Percentiles rank a stretch among this genome's conserved stretches.
These are phyloP conservation scores for Candida jianshihensis DNA, from an alignment of 805 yeast species.

Conservation along the genomic window DNA sequence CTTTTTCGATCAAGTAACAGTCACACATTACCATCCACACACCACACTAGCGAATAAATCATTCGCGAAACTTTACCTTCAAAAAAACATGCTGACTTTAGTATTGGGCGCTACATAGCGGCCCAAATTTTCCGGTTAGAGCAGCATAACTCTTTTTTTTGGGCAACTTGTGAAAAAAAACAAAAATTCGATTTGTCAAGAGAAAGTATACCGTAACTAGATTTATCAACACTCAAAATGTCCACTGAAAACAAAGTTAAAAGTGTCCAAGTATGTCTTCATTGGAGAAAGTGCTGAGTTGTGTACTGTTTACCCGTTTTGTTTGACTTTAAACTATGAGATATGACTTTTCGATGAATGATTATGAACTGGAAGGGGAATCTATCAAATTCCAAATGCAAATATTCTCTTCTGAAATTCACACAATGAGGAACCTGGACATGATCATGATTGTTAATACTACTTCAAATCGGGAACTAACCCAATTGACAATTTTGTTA, in stretches of 20 bases:
- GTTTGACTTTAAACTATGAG: background rate
- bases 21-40: constrained; percentile 2
- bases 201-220: no score
- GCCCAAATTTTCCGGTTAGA: constrained; percentile 4
- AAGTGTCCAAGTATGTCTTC: constrained; percentile 79
- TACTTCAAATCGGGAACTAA: no score
- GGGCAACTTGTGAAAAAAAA: constrained; percentile 7
- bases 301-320: background rate
- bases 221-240: constrained; percentile 36
- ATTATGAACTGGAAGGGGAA: no score
- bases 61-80: background rate
- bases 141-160: constrained; percentile 10
- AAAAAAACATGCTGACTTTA: no score
- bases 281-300: background rate
- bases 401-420: no score
- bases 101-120: constrained; percentile 5
- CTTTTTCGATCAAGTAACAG: background rate
- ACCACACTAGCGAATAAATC: background rate
- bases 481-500: no score
- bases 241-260: constrained; percentile 50
- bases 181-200: no score
- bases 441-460: no score
- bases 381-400: no score
- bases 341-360: no score
- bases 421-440: no score